Percentiles rank a stretch among this genome's conserved stretches.
phyloP scores from a whole-genome alignment of 345 rosid genomes.

The Eucalyptus pauciflora region DNA sequence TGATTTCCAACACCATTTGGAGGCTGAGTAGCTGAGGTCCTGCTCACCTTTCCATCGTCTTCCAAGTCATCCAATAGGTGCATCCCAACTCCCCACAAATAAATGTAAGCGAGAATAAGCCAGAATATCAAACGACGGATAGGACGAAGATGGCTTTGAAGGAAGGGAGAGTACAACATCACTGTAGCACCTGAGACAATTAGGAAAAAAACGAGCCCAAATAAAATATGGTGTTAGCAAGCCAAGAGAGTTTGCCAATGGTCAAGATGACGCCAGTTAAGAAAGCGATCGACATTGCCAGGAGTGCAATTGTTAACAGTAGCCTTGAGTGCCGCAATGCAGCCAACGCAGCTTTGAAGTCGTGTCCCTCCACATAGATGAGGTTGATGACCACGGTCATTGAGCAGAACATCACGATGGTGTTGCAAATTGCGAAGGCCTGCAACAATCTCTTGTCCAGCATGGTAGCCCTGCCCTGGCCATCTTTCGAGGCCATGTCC shows the following conservation, averaged over 20 bases:
- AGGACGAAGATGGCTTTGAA: background rate
- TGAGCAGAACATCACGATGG: background rate
- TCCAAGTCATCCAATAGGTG: background rate
- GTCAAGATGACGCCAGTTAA: background rate
- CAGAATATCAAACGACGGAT: background rate
- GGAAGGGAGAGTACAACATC: background rate
- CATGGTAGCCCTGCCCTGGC: background rate
- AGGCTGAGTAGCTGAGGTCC: background rate
- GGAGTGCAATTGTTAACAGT: background rate
- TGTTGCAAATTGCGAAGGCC: background rate
- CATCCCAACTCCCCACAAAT: background rate
- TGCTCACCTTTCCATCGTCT: background rate
- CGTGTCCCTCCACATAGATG: background rate
- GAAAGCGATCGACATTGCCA: background rate
- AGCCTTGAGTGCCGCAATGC: background rate
- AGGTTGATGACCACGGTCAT: background rate
- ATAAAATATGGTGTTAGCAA: background rate
- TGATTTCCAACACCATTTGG: background rate
- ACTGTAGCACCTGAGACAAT: background rate
- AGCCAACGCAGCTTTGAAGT: background rate
- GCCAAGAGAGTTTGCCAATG: background rate
- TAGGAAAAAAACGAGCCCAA: background rate
- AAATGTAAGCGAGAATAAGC: background rate
- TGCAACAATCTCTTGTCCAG: background rate
- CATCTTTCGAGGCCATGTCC: background rate